Conservation (phyloP, 305 asterid species). For the Fraxinus latifolia region DNA sequence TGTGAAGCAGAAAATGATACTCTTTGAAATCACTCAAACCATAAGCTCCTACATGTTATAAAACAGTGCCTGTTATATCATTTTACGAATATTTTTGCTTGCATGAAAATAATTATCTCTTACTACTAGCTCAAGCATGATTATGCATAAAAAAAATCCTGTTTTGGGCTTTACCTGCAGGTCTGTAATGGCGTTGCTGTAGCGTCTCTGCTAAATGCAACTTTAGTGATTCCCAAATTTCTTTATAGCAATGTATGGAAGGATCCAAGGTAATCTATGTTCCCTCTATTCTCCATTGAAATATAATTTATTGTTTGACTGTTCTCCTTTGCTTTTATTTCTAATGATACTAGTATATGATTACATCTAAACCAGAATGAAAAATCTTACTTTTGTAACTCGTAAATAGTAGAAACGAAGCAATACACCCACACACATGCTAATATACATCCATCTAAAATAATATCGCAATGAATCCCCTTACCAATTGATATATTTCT, state of each 20-base stretch:
- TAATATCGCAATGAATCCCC: background rate
- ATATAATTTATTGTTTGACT: background rate
- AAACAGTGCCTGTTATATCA: background rate
- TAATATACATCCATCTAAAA: background rate
- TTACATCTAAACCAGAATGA: background rate
- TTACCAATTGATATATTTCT: background rate
- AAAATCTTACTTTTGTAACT: background rate
- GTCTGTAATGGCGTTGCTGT: constrained; percentile 93
- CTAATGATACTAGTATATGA: background rate
- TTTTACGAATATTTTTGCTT: background rate
- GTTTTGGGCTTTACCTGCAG: constrained; percentile 35
- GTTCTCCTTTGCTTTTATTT: background rate
- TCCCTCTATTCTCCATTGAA: background rate
- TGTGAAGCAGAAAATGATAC: background rate
- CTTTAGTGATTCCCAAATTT: constrained; percentile 82
- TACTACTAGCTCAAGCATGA: background rate
- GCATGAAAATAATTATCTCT: background rate
- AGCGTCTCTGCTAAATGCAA: constrained; percentile 81
- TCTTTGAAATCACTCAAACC: background rate
- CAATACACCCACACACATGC: background rate
- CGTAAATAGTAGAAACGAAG: background rate
- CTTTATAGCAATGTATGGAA: constrained; percentile 96
- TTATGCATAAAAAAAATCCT: background rate
- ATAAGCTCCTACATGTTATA: background rate
- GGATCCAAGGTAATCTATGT: constrained; percentile 67